Evolutionary conservation across 805 yeast species (phyloP).

Genomic region (Wickerhamiella brachini): DNA sequence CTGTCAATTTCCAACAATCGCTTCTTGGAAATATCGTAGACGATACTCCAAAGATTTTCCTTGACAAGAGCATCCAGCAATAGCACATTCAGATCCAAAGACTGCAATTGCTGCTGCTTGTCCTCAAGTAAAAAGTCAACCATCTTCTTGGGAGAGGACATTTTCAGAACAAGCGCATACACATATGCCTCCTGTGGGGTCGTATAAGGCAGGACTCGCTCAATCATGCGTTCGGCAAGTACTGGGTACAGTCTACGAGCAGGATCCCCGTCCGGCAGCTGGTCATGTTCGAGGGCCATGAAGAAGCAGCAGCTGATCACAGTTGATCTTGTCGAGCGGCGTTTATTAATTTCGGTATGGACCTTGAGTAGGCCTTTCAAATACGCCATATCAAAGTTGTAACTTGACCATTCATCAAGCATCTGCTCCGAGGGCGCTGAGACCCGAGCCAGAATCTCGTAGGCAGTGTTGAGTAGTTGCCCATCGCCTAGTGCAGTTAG

Average conservation of each 20-base stretch:
- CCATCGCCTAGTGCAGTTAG: conserved; percentile 18
- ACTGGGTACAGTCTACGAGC: conserved; percentile 42
- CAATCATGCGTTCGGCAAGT: conserved; percentile 46
- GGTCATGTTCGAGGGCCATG: conserved; percentile 29
- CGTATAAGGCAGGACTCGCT: conserved; percentile 35
- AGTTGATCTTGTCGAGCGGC: conserved; percentile 12
- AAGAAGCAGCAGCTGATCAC: conserved; percentile 28
- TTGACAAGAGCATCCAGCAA: conserved; percentile 31
- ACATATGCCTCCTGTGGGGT: conserved; percentile 57
- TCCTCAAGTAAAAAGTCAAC: conserved; percentile 19
- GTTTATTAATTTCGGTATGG: conserved; percentile 16
- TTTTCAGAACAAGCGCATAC: conserved; percentile 35
- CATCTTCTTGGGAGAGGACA: conserved; percentile 27
- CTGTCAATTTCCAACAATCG: conserved; percentile 52
- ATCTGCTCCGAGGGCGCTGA: conserved; percentile 13
- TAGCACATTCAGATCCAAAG: conserved; percentile 46
- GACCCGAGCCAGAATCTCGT: conserved; percentile 14
- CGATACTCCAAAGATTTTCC: conserved; percentile 30
- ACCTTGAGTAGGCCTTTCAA: conserved; percentile 14
- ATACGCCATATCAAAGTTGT: conserved; percentile 11
- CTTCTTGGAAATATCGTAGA: conserved; percentile 29
- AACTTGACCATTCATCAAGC: conserved; percentile 15
- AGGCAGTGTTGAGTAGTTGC: conserved; percentile 17
- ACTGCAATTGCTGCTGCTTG: conserved; percentile 23
- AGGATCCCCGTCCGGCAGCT: conserved; percentile 27